Base-by-base conservation (phyloP, 2,329 filamentous ascomycete species). In the Pseudocercospora fuligena region DNA sequence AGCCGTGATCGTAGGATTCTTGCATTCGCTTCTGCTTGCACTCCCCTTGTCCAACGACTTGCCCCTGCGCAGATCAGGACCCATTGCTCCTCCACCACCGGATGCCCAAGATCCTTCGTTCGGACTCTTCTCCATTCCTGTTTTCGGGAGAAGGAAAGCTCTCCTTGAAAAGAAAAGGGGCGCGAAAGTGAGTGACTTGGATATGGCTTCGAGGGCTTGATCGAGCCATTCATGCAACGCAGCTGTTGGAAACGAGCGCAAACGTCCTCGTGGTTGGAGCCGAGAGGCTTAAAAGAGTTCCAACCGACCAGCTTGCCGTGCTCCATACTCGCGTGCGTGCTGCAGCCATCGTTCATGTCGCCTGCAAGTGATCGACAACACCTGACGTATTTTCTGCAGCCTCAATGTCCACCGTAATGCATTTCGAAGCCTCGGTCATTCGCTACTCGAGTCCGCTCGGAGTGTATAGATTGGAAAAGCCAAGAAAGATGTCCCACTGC, bases 301-400 rank as follows among this genome's bases (percentile, higher is more conserved):
- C 47, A 51, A 23, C 21, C 21, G 21, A 23, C 14, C 47, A 23
- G 14, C 14, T 51, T 27, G 56, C 56, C 56, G 56, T 58, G 56
- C 56, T 58, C 56, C 56, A 58, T 36, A 14, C 19, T 58, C 56
- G 56, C 56, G 56, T 58, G 56, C 56, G 56, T 8, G n/a, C 29
- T 25, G 56, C 56, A 58, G 56, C 29, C 16, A 23, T 58, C 56
- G 56, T 58, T 58, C 56, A 43, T 40, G 56, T 58, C 56, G 56
- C 56, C n/a, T 58, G 56, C 56, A 58, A 19, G 56, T 23, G 56
- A 58, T 58, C 56, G 56, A 58, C 56, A 27, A 11, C 40, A 19
- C 23, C 51, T 31, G 12, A 31, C 51, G n/a, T 36, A 31, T 36
- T 8, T 36, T 16, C 33, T 40, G 56, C 31, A 58, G 56, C 56